Base-by-base conservation (phyloP, 768 basidiomycete species). In the Leccinum ochraceum region DNA sequence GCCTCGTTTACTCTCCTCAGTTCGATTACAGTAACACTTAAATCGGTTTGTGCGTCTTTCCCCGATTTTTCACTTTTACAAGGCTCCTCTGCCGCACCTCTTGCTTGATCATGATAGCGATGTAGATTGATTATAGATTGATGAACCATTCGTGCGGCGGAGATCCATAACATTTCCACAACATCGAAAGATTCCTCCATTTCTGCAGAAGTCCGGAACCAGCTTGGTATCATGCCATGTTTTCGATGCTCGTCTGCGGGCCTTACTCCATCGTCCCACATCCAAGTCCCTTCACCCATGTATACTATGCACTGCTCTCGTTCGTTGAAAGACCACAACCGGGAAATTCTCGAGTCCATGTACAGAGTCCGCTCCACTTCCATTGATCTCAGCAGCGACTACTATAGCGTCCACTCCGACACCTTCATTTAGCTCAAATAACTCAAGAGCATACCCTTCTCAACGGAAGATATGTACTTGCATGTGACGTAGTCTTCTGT, bases 311-410 rank as follows among this genome's bases (percentile, higher is more conserved):
- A 57, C 28, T 34, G 28, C 48, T 34, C 34, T 4, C 20, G 34
- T 65, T 70, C 16, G 52, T 62, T 30, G 77, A 44, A 80, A 80
- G 9, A 57, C 61, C 49, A 44, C 66, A 37, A 78, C 79, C 8
- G 34, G 54, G 20, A 61, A 68, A 55, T 49, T 51, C 20, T 17
- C 54, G 51, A 54, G 66, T 60, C 63, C 70, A 7, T 66, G 66
- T 22, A 78, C 86, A 46, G 16, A 84, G 67, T 79, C 77, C 6
- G 22, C 30, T 49, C 20, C 9, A 46, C 71, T 88, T 50, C 77
- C 78, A 28, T 74, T 87, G 20, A 83, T 86, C 79, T 81, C 82
- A 34, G 84, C 72, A 86, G 86, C 65, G 83, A 84, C 59, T 84
- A 80, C 59, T 84, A 80, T 65, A 76, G 79, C 55, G 78, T 81